A percentile compares a stretch with the other conserved stretches of the same genome.
Conservation (phyloP, 768 basidiomycete species). For the Lactifluus subvellereus region DNA sequence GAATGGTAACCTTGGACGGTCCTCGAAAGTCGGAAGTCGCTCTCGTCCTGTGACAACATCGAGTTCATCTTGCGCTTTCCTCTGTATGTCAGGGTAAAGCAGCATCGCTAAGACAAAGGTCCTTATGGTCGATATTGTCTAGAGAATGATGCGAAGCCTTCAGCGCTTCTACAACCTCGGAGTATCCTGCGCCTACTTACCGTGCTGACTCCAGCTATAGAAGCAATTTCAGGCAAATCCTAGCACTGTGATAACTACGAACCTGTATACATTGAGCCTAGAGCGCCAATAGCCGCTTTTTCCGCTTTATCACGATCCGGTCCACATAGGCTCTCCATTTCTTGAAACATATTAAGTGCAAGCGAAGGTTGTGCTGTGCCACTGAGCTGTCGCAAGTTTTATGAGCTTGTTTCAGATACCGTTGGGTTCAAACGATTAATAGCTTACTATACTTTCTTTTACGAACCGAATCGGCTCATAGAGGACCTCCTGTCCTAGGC, state of each 20-base stretch:
- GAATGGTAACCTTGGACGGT: background rate
- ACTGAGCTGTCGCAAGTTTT: background rate
- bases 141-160: background rate
- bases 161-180: no score
- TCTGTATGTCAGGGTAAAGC: constrained; percentile 1
- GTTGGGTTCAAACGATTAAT: background rate
- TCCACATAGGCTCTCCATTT: background rate
- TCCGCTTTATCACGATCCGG: background rate
- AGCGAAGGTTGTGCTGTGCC: background rate
- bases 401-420: background rate
- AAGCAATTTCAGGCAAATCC: background rate
- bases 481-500: background rate
- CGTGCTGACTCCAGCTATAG: background rate
- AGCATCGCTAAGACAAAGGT: background rate
- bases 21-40: constrained; percentile 12
- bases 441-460: background rate
- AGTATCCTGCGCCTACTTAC: background rate
- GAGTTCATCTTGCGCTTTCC: constrained; percentile 15
- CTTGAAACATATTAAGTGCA: constrained; percentile 1
- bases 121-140: background rate
- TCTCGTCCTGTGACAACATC: constrained; percentile 19
- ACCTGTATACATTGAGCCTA: constrained; percentile 12
- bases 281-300: background rate
- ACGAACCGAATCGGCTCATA: background rate
- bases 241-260: background rate